A percentile compares a stretch with the other conserved stretches of the same genome.
Conservation (phyloP, 2,329 filamentous ascomycete genomes). For the Corynespora cassiicola region DNA sequence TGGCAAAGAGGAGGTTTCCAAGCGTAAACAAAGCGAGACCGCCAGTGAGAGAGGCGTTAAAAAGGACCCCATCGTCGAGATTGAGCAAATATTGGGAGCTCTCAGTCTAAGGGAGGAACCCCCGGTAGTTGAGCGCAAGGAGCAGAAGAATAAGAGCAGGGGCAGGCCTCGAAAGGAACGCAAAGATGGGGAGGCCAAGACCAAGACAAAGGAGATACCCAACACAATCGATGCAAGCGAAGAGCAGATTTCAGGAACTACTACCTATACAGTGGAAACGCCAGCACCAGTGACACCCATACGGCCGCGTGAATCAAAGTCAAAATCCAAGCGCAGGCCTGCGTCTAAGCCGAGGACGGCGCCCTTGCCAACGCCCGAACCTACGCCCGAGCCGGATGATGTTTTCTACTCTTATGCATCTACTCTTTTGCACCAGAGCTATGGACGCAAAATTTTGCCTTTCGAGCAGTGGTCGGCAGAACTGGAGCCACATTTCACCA, state of each 20-base stretch:
- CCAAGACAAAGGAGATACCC: neutral
- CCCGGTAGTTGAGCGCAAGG: neutral
- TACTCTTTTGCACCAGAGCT: slow-evolving; percentile 38
- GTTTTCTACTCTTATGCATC: slow-evolving; percentile 31
- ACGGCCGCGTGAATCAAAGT: slow-evolving; percentile 14
- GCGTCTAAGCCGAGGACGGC: slow-evolving; percentile 13
- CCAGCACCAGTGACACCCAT: slow-evolving; percentile 11
- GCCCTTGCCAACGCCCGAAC: slow-evolving; percentile 17
- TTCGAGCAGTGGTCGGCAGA: slow-evolving; percentile 52
- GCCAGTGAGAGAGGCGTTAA: neutral
- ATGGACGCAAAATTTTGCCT: slow-evolving; percentile 27
- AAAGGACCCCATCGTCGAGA: neutral
- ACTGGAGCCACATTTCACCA: slow-evolving; percentile 52
- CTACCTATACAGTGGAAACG: slow-evolving; percentile 4
- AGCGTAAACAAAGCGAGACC: neutral
- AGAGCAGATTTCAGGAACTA: slow-evolving; percentile 6
- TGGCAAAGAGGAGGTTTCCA: slow-evolving; percentile 24
- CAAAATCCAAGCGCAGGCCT: slow-evolving; percentile 15
- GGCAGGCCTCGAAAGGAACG: slow-evolving; percentile 13
- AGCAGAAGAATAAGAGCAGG: slow-evolving; percentile 3
- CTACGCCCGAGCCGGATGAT: slow-evolving; percentile 30
- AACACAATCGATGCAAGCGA: neutral
- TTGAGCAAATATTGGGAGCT: neutral
- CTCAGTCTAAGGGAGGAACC: neutral
- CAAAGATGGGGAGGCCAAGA: slow-evolving; percentile 17